A percentile compares a stretch with the other conserved stretches of the same genome.
These are phyloP conservation scores for Solanum etuberosum DNA, from an alignment of 257 asterid species.

Conservation along the genomic window DNA sequence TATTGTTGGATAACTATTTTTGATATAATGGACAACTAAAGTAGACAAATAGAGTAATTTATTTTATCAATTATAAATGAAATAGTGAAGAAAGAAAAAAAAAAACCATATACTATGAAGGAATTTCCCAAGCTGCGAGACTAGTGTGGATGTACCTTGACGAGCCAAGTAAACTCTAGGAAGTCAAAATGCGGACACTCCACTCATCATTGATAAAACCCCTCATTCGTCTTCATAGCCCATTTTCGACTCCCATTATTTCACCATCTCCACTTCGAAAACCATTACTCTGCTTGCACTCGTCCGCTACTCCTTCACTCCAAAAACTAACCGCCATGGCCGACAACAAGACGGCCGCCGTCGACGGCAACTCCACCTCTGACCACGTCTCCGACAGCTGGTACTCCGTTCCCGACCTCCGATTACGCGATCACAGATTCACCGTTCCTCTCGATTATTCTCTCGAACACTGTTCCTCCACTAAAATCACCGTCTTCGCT, in stretches of 20 bases:
- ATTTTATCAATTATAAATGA: too few species aligned
- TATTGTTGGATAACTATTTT: too few species aligned
- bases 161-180: not conserved
- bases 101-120: not conserved
- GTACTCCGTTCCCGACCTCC: conserved; percentile 89
- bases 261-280: conserved; percentile 3
- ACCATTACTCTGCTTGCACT: not conserved
- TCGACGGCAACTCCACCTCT: conserved; percentile 5
- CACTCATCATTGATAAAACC: conserved; percentile 25
- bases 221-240: conserved; percentile 20
- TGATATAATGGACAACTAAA: too few species aligned
- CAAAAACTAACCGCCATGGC: conserved; percentile 29
- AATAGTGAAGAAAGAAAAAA: too few species aligned
- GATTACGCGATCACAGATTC: conserved; percentile 77
- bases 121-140: too few species aligned
- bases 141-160: not conserved
- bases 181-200: conserved; percentile 20
- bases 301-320: conserved; percentile 19
- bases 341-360: not conserved
- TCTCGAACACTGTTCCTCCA: conserved; percentile 7
- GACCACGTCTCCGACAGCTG: conserved; percentile 42
- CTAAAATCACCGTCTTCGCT: conserved; percentile 62
- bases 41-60: too few species aligned
- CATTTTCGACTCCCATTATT: conserved; percentile 1
- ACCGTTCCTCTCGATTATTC: conserved; percentile 79